These are phyloP conservation scores for Ramichloridium luteum DNA, from an alignment of 2,329 filamentous ascomycete genomes.

Conservation along the genomic window DNA sequence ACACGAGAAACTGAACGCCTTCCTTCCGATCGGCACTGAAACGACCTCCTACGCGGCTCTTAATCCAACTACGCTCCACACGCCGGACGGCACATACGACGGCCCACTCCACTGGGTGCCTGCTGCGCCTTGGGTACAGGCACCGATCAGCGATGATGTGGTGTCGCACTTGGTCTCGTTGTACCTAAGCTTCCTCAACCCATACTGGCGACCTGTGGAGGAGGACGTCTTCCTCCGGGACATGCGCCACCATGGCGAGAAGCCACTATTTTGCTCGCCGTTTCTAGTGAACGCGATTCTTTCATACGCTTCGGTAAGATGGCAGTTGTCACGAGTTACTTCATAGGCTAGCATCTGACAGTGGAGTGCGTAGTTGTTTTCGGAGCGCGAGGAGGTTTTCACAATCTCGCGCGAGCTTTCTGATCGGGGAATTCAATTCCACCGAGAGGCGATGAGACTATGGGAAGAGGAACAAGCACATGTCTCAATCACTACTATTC, in stretches of 20 bases:
- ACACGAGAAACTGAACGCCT: not conserved
- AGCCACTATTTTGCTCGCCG: conserved; percentile 23
- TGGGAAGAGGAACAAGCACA: conserved; percentile 6
- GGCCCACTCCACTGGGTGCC: conserved; percentile 11
- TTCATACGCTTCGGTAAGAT: conserved; percentile 8
- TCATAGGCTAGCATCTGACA: too few species aligned
- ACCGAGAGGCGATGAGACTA: conserved; percentile 7
- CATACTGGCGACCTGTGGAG: conserved; percentile 24
- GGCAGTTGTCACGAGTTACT: too few species aligned
- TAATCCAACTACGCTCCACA: not conserved
- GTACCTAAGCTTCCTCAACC: conserved; percentile 11
- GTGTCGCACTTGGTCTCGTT: conserved; percentile 24
- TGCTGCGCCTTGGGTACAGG: conserved; percentile 21
- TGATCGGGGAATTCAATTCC: conserved; percentile 7
- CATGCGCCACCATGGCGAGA: conserved; percentile 22
- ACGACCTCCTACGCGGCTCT: conserved; percentile 6
- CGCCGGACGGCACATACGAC: not conserved
- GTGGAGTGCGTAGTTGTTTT: conserved; percentile 7
- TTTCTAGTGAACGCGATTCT: conserved; percentile 27
- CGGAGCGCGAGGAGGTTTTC: conserved; percentile 7
- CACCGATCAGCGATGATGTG: conserved; percentile 17
- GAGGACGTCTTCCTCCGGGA: conserved; percentile 25
- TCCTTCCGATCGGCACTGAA: conserved; percentile 3
- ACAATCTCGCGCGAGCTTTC: conserved; percentile 4
- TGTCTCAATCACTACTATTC: conserved; percentile 1